Base-by-base conservation (phyloP, 2,329 filamentous ascomycete genomes). In the Xylaria sp. region DNA sequence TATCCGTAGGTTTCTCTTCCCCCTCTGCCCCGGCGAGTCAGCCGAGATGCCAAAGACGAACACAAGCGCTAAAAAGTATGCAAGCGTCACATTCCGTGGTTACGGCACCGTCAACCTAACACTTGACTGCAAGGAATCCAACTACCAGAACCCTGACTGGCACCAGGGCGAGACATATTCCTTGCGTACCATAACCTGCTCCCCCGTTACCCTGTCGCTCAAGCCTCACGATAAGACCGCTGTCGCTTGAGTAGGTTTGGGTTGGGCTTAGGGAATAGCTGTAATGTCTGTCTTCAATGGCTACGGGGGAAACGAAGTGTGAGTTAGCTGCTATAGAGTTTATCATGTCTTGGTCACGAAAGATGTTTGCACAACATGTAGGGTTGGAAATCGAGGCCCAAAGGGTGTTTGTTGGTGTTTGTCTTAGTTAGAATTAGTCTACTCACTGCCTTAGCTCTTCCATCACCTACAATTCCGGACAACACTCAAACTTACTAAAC, bases 131-230 rank as follows among this genome's bases (percentile, higher is more conserved):
- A 73, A 68, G 3, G 72, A 77, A 29, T 64, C 70, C 63, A 1
- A 76, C 68, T 68, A 61, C 68, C 65, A 80, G 58, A 67, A 80
- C 71, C 71, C 74, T 1, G 71, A 79, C 68, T 81, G 78, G 79
- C 65, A 70, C 1, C 61, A 73, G 6, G 79, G 79, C 21, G 49
- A 77, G 58, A 76, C 77, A 60, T 80, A 80, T 68, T 77, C 76
- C 8, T 69, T 63, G 60, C 72, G 75, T 6, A 58, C 67, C 27
- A 71, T 77, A 55, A 62, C 67, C 33, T 80, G 78, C 63, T 58
- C 47, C 19, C 70, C 71, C 0, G 69, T 74, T 15, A 73, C 71
- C 9, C 17, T 74, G 9, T 64, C 60, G 3, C 49, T 80, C 23
- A 67, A 70, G 58, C 78, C 77, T 0, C 72, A 71, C 54, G 37